Evolutionary conservation across 2,329 filamentous ascomycete genomes (phyloP).

Genomic region (Calonectria ilicicola): DNA sequence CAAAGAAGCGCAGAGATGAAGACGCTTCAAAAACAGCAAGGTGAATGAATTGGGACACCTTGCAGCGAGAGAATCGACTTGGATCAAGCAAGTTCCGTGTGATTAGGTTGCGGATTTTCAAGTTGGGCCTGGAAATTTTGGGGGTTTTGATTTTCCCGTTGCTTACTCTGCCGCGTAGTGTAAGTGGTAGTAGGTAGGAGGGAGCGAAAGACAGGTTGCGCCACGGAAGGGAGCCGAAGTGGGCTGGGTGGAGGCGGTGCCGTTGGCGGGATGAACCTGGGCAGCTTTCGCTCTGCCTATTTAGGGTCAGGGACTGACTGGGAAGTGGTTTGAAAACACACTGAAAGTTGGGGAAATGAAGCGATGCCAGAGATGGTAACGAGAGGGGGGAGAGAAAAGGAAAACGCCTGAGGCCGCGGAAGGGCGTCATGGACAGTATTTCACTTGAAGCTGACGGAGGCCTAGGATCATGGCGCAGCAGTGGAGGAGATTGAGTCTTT

Average conservation of each 20-base stretch:
- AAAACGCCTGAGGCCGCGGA: conserved; percentile 48
- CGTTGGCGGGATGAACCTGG: conserved; percentile 8
- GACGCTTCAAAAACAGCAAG: background rate
- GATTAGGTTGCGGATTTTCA: background rate
- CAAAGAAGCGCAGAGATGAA: background rate
- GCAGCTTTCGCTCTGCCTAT: conserved; percentile 18
- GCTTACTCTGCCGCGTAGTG: conserved; percentile 6
- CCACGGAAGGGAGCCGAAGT: conserved; percentile 8
- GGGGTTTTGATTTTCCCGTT: background rate
- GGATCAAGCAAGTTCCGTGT: background rate
- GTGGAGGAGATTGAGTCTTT: conserved; percentile 53
- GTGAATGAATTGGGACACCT: background rate
- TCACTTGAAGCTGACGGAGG: conserved; percentile 45
- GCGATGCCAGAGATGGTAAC: conserved; percentile 15
- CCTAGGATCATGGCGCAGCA: conserved; percentile 47
- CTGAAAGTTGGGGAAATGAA: background rate
- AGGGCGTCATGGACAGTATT: conserved; percentile 51
- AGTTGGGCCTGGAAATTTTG: background rate
- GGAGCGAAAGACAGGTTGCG: conserved; percentile 17
- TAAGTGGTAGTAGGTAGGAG: conserved; percentile 2
- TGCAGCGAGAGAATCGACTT: background rate
- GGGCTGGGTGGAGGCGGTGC: conserved; percentile 11
- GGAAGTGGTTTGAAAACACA: background rate
- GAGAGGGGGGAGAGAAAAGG: conserved; percentile 31
- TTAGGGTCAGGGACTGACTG: background rate